Conservation (phyloP, 2,329 filamentous ascomycete genomes). For the Talaromyces sp. region DNA sequence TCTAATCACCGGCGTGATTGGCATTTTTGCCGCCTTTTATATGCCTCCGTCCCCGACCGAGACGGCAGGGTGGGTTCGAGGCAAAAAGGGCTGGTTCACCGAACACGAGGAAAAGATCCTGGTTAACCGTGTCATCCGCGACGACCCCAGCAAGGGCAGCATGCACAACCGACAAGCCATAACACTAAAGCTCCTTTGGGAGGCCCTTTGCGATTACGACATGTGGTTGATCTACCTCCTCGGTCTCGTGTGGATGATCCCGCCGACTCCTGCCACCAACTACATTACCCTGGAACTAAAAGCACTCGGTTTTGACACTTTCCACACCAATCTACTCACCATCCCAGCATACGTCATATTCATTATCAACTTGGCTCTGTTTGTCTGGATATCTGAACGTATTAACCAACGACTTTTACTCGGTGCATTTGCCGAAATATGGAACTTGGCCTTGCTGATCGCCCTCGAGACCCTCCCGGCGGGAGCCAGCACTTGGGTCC, state of each 20-base stretch:
- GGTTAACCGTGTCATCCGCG: conserved; percentile 57
- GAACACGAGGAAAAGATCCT: conserved; percentile 66
- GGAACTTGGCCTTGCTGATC: conserved; percentile 49
- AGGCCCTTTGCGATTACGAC: conserved; percentile 50
- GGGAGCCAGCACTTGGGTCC: conserved; percentile 46
- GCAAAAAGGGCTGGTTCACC: conserved; percentile 60
- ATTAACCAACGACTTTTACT: conserved; percentile 52
- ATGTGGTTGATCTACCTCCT: conserved; percentile 54
- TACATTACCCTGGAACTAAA: conserved; percentile 42
- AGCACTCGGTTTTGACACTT: conserved; percentile 53
- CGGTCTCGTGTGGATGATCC: conserved; percentile 40
- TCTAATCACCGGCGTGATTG: conserved; percentile 50
- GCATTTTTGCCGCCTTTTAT: conserved; percentile 53
- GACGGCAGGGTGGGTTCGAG: conserved; percentile 57
- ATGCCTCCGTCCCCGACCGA: conserved; percentile 61
- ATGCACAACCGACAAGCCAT: conserved; percentile 58
- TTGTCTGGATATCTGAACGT: conserved; percentile 51
- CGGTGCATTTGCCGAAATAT: conserved; percentile 49
- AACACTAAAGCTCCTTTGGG: conserved; percentile 43
- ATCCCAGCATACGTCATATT: conserved; percentile 55
- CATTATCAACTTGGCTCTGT: conserved; percentile 51
- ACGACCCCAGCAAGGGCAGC: conserved; percentile 53
- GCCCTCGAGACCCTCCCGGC: conserved; percentile 46
- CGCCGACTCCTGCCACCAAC: conserved; percentile 27
- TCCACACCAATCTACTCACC: conserved; percentile 58